Evolutionary conservation across 495 filamentous ascomycete genomes (phyloP), one percentile per base, ranked within the genome.

Genomic region (Tetracladium marchalianum): DNA sequence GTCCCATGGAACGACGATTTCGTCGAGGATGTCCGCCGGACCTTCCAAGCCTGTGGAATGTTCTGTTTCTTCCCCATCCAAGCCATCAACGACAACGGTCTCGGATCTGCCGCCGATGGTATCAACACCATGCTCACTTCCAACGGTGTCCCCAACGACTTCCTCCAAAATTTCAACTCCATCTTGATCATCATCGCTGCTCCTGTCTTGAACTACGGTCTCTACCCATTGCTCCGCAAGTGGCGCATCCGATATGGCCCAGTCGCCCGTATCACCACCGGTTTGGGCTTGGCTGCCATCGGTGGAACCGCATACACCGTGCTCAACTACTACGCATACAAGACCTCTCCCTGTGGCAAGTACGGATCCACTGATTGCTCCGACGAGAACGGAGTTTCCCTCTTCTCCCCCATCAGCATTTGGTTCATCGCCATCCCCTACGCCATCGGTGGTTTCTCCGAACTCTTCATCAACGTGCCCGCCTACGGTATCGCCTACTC

Each of bases 81-180:
- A 63, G 82, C 76, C 69, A 68, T 86, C 38, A 75, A 73, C 59
- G 71, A 75, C 51, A 68, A 69, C 40, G 71, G 71, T 56, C 55
- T 75, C 16, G 71, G 71, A 1, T 47, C 53, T 2, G 58, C 68
- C 4, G 65, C 66, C 33, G 65, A 46, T 37, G 78, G 75, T 57
- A 64, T 82, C 57, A 72, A 66, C 1, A 77, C 78, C 13, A 76
- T 78, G 46, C 71, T 87, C 64, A 68, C 68, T 24, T 83, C 78
- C 4, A 71, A 81, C 51, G 81, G 81, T 15, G 77, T 78, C 0
- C 82, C 83, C 35, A 90, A 90, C 68, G 85, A 90, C 52, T 67
- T 87, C 50, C 82, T 88, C 64, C 64, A 66, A 54, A 88, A 86
- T 69, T 79, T 89, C 60, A 84, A 88, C 60, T 76, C 85, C 4